Conservation (phyloP, 2,329 filamentous ascomycete genomes). For the Elsinoe perseae region DNA sequence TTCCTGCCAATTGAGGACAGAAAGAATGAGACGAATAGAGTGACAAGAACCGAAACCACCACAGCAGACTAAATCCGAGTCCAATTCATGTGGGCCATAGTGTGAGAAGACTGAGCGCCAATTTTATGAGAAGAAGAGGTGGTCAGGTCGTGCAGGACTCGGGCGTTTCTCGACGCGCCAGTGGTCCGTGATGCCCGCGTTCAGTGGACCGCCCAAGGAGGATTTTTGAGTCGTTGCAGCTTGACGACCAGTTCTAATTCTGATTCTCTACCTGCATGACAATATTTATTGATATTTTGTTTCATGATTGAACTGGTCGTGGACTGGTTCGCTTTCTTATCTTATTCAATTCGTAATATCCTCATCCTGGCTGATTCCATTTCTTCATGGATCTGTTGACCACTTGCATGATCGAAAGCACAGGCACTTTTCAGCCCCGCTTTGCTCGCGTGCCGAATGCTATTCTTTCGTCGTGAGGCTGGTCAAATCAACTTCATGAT, state of each 20-base stretch:
- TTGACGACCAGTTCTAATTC: background rate
- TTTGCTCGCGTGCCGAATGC: background rate
- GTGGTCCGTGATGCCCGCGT: slow-evolving; percentile 5
- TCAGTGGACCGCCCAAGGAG: background rate
- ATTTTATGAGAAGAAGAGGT: slow-evolving; percentile 8
- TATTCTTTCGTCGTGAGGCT: background rate
- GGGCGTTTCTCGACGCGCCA: slow-evolving; percentile 3
- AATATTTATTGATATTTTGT: background rate
- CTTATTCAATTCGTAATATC: background rate
- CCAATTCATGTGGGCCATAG: slow-evolving; percentile 5
- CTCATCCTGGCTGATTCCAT: background rate
- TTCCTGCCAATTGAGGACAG: background rate
- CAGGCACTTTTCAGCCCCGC: background rate
- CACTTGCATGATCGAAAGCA: background rate
- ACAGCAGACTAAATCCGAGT: slow-evolving; percentile 3
- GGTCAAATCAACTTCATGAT: background rate
- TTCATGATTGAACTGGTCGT: background rate
- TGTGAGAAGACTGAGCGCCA: background rate
- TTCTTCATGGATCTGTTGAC: background rate
- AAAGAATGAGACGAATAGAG: background rate
- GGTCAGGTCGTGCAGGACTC: slow-evolving; percentile 9
- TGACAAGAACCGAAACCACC: background rate
- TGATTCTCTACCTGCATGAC: background rate
- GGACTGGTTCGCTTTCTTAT: background rate
- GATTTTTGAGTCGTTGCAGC: background rate